Conservation (phyloP, 2,329 filamentous ascomycete genomes). For the Huntiella abstrusa region DNA sequence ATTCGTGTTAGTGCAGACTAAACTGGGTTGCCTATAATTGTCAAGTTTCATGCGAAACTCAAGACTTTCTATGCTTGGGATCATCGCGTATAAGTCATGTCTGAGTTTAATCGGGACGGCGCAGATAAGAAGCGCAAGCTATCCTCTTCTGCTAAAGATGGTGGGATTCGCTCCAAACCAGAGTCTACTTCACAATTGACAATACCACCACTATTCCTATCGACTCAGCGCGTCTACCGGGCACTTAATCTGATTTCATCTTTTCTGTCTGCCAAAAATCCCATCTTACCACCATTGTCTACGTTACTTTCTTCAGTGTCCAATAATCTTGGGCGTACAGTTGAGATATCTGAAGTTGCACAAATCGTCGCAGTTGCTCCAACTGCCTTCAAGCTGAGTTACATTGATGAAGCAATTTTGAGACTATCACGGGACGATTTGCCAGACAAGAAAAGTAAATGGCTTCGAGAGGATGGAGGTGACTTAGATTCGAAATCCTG, state of each 20-base stretch:
- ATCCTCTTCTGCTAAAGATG: no score
- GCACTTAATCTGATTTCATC: conserved; percentile 88
- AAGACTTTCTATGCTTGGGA: no score
- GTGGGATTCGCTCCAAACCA: no score
- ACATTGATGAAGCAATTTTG: conserved; percentile 68
- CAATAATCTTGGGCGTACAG: conserved; percentile 51
- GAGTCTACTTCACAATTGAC: no score
- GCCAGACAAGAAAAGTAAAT: background rate
- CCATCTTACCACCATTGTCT: conserved; percentile 79
- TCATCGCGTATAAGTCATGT: no score
- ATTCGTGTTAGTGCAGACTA: no score
- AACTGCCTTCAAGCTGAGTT: conserved; percentile 61
- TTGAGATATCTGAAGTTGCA: conserved; percentile 64
- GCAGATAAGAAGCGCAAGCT: no score
- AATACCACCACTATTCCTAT: no score
- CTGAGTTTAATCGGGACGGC: no score
- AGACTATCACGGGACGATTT: conserved; percentile 45
- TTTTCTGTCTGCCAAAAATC: conserved; percentile 83
- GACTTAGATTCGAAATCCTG: background rate
- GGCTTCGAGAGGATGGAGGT: conserved; percentile 3
- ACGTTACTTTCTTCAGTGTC: conserved; percentile 75
- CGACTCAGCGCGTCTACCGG: conserved; percentile 32
- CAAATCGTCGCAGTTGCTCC: conserved; percentile 63
- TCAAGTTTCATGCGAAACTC: no score
- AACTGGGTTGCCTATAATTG: no score